Conservation (phyloP, 331 rosid genomes). For the Saraca asoca region DNA sequence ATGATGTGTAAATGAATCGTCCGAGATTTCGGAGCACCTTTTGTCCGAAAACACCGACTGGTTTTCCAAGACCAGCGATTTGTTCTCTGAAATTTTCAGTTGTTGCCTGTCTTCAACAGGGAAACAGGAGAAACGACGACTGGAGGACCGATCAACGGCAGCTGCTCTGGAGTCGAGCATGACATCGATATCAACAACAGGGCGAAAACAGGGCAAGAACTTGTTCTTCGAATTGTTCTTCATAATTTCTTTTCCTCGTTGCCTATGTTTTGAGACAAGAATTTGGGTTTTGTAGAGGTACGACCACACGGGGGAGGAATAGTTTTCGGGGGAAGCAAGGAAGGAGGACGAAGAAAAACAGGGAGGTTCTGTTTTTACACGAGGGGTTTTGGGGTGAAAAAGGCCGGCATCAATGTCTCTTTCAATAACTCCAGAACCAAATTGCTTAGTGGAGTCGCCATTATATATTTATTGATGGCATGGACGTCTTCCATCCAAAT, state of each 20-base stretch:
- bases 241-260: conserved; percentile 37
- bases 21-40: conserved; percentile 15
- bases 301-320: not conserved
- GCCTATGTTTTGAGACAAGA: not conserved
- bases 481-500: not conserved
- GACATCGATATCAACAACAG: conserved; percentile 51
- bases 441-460: not conserved
- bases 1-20: conserved; percentile 11
- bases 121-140: conserved; percentile 32
- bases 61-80: conserved; percentile 27
- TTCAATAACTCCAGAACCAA: not conserved
- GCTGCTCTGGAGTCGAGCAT: conserved; percentile 43
- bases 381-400: conserved; percentile 7
- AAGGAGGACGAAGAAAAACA: conserved; percentile 28
- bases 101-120: conserved; percentile 22
- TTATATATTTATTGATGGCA: conserved; percentile 12
- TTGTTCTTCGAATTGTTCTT: conserved; percentile 54
- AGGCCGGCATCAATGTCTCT: conserved; percentile 30
- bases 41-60: conserved; percentile 29
- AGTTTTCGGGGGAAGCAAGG: conserved; percentile 30
- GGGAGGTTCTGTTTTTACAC: conserved; percentile 21
- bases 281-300: conserved; percentile 25
- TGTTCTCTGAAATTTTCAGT: conserved; percentile 6
- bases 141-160: conserved; percentile 20
- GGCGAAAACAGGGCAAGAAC: conserved; percentile 67